phyloP scores from a whole-genome alignment of 2,329 filamentous ascomycete species.

The Aspergillus sp. region DNA sequence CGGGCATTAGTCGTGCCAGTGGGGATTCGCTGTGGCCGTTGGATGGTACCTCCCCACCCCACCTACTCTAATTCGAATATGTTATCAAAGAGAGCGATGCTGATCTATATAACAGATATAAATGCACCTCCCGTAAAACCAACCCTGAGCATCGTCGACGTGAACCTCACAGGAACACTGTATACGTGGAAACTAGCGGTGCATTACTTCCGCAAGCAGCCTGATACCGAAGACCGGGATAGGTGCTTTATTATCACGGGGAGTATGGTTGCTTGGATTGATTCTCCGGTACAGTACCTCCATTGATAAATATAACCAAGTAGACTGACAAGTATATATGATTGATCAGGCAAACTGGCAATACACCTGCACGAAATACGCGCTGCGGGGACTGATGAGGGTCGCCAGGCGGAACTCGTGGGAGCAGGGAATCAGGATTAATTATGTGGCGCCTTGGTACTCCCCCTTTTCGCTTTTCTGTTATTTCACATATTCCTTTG shows the following conservation, averaged over 20 bases:
- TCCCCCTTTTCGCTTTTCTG: neutral
- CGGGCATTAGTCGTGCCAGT: constrained; percentile 40
- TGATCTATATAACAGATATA: constrained; percentile 11
- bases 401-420: constrained; percentile 39
- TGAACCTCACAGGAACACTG: constrained; percentile 44
- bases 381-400: constrained; percentile 46
- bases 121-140: constrained; percentile 33
- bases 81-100: too few species aligned
- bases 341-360: constrained; percentile 32
- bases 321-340: too few species aligned
- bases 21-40: constrained; percentile 42
- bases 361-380: constrained; percentile 49
- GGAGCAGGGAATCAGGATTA: constrained; percentile 48
- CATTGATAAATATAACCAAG: too few species aligned
- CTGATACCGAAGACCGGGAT: constrained; percentile 40
- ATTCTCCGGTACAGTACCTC: constrained; percentile 34
- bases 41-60: constrained; percentile 23
- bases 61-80: too few species aligned
- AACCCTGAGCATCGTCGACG: constrained; percentile 42
- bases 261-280: constrained; percentile 50
- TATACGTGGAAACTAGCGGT: constrained; percentile 51
- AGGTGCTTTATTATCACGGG: constrained; percentile 52
- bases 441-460: constrained; percentile 49
- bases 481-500: fast-evolving
- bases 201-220: constrained; percentile 47